These are phyloP conservation scores for Naganishia vaughanmartiniae DNA, from an alignment of 768 basidiomycete genomes.

Conservation along the genomic window DNA sequence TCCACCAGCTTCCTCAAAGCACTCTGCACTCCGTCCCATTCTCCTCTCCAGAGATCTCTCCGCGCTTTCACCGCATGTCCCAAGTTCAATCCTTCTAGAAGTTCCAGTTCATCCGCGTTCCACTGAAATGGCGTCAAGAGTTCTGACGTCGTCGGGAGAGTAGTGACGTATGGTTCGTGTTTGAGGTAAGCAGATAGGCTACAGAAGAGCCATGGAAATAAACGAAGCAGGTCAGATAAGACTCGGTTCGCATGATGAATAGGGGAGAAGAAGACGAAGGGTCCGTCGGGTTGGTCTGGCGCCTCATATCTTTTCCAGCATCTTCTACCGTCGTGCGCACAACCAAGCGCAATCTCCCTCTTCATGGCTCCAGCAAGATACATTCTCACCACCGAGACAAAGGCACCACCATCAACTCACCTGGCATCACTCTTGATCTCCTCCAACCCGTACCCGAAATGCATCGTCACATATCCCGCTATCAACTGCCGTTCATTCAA, in stretches of 20 bases:
- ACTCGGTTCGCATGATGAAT: neutral
- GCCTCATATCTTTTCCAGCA: neutral
- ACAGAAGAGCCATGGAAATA: neutral
- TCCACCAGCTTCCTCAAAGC: conserved; percentile 49
- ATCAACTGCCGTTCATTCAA: conserved; percentile 29
- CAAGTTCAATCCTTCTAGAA: conserved; percentile 75
- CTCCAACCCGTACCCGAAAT: conserved; percentile 20
- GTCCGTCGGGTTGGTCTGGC: neutral
- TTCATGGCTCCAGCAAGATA: too few relatives aligned
- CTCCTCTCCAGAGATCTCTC: conserved; percentile 60
- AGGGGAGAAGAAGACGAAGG: neutral
- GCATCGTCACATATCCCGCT: conserved; percentile 17
- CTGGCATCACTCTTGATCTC: neutral
- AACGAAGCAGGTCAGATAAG: neutral
- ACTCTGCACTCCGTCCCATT: conserved; percentile 63
- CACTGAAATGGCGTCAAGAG: conserved; percentile 76
- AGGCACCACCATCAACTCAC: neutral
- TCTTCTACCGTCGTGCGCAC: neutral
- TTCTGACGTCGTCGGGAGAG: conserved; percentile 61
- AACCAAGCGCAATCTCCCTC: neutral
- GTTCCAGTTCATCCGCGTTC: conserved; percentile 60
- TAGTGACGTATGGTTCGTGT: conserved; percentile 63
- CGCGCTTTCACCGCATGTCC: conserved; percentile 73
- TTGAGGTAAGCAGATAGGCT: conserved; percentile 32
- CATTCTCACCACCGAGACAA: too few relatives aligned